Percentiles rank a stretch among this genome's conserved stretches.
phyloP scores from a whole-genome alignment of 1,284 basidiomycete genomes.

The Uromyces viciae-fabae region DNA sequence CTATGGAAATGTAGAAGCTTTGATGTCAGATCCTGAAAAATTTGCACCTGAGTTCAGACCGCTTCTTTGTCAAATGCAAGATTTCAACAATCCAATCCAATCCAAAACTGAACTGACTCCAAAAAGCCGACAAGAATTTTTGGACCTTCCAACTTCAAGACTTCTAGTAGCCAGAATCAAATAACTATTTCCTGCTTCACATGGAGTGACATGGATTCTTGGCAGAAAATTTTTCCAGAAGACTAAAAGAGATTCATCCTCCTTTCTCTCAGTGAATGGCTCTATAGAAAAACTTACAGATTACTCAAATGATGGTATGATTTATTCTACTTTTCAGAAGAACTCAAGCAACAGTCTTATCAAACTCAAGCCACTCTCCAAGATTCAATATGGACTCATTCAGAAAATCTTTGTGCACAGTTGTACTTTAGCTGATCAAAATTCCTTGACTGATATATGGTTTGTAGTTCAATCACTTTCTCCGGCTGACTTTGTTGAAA shows the following conservation, averaged over 20 bases:
- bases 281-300: not conserved
- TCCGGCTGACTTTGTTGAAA: no score
- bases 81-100: not conserved
- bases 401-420: no score
- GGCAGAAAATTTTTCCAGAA: no score
- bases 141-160: not conserved
- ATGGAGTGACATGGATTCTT: no score
- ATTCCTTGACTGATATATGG: not conserved
- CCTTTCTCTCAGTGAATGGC: not conserved
- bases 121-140: not conserved
- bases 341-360: not conserved
- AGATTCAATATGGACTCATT: no score
- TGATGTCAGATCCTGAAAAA: not conserved
- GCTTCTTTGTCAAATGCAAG: not conserved
- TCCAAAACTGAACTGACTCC: not conserved
- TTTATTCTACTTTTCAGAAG: not conserved
- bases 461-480: not conserved
- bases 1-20: not conserved
- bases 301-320: not conserved
- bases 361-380: not conserved
- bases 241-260: not conserved
- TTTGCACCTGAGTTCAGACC: not conserved
- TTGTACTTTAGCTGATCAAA: no score
- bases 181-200: not conserved
- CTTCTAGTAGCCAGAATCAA: not conserved